Conservation (phyloP, 2,329 filamentous ascomycete genomes). For the Phialemonium atrogriseum region DNA sequence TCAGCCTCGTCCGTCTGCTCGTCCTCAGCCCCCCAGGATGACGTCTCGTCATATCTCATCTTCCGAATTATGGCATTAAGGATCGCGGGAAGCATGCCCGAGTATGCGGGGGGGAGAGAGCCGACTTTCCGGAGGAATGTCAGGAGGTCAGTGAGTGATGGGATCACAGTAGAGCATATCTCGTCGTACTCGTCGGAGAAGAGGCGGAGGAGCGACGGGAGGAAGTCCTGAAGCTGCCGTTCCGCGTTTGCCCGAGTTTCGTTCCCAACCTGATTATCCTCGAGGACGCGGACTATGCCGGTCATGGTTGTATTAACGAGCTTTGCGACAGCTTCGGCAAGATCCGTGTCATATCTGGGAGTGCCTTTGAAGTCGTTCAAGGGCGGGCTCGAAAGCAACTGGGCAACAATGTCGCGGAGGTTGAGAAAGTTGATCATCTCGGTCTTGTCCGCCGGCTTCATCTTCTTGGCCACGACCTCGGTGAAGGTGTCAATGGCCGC, state of each 20-base stretch:
- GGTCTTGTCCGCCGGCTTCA: constrained; percentile 89
- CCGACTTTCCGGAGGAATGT: constrained; percentile 80
- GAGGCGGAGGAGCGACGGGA: constrained; percentile 83
- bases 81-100: constrained; percentile 77
- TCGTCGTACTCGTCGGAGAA: constrained; percentile 98
- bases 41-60: constrained; percentile 96
- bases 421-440: constrained; percentile 89
- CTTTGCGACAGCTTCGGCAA: constrained; percentile 91
- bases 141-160: constrained; percentile 84
- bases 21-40: constrained; percentile 86
- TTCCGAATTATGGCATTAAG: constrained; percentile 88
- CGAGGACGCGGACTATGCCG: constrained; percentile 81
- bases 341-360: constrained; percentile 85
- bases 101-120: constrained; percentile 64
- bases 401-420: constrained; percentile 73
- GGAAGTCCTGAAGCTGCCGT: constrained; percentile 71
- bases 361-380: constrained; percentile 72
- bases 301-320: constrained; percentile 84
- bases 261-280: constrained; percentile 53
- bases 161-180: constrained; percentile 91
- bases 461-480: constrained; percentile 96
- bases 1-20: constrained; percentile 96
- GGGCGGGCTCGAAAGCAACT: constrained; percentile 76
- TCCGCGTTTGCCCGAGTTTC: constrained; percentile 68
- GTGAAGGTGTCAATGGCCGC: constrained; percentile 91